Conservation (phyloP, 169 alveolate genomes). For the Plasmodium gonderi region DNA sequence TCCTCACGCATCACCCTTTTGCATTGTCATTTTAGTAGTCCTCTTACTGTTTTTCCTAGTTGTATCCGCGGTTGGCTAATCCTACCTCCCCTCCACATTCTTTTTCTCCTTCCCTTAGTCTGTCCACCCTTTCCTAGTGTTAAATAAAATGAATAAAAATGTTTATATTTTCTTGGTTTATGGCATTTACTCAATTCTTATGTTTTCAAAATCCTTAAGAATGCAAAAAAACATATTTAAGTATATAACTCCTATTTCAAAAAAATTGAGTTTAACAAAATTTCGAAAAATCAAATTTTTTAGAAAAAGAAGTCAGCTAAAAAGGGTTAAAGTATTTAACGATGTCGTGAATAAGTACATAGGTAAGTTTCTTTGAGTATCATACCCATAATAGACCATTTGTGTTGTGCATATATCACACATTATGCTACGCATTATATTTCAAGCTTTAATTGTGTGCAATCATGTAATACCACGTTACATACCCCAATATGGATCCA, state of each 20-base stretch:
- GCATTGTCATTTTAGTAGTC: no score
- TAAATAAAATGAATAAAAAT: constrained; percentile 68
- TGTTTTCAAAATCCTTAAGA: constrained; percentile 68
- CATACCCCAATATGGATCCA: background rate
- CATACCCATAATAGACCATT: background rate
- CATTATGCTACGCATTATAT: no score
- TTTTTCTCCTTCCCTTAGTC: background rate
- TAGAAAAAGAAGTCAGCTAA: constrained; percentile 39
- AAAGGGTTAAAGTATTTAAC: constrained; percentile 41
- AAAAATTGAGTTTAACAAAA: constrained; percentile 38
- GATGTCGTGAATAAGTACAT: constrained; percentile 73
- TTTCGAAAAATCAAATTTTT: constrained; percentile 18
- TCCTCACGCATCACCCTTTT: no score
- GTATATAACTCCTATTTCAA: constrained; percentile 73
- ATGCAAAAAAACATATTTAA: constrained; percentile 74
- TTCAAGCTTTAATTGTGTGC: no score
- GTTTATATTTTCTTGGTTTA: constrained; percentile 43
- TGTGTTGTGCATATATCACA: background rate
- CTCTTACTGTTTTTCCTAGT: no score
- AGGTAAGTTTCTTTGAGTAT: constrained; percentile 1
- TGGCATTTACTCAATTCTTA: constrained; percentile 29
- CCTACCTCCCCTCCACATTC: background rate
- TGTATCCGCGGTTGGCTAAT: no score
- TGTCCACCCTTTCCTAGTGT: background rate
- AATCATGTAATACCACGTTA: no score